Conservation (phyloP, 2,329 filamentous ascomycete genomes). For the Neofusicoccum ribis region DNA sequence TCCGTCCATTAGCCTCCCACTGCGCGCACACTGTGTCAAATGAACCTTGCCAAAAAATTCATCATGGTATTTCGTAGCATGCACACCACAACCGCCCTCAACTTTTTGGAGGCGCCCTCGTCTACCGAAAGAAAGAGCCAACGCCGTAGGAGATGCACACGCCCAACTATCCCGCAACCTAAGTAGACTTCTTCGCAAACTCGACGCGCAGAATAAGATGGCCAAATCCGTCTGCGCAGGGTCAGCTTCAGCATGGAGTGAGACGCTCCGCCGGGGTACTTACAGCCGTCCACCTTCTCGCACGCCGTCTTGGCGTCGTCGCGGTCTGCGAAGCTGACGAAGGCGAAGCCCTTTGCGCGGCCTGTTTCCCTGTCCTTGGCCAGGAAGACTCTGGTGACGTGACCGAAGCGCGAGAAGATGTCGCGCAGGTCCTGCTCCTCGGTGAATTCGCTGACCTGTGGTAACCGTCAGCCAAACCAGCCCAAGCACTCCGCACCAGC, state of each 20-base stretch:
- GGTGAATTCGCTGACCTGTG: conserved; percentile 89
- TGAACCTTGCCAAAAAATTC: conserved; percentile 4
- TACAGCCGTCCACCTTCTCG: conserved; percentile 92
- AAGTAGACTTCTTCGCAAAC: conserved; percentile 69
- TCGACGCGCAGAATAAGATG: conserved; percentile 85
- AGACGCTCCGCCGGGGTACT: not conserved
- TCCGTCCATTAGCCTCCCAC: not conserved
- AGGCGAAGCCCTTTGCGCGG: conserved; percentile 96
- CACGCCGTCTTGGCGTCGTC: conserved; percentile 87
- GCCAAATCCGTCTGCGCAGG: conserved; percentile 63
- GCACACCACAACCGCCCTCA: conserved; percentile 5
- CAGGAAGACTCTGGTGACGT: conserved; percentile 94
- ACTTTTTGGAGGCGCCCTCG: conserved; percentile 17
- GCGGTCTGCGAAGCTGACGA: conserved; percentile 94
- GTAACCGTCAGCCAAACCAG: conserved; percentile 16
- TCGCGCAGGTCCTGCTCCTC: conserved; percentile 94
- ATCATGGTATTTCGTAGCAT: conserved; percentile 19
- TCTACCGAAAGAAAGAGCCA: conserved; percentile 18
- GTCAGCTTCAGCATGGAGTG: not conserved
- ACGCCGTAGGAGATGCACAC: conserved; percentile 19
- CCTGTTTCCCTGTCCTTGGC: conserved; percentile 97
- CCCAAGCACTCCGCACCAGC: conserved; percentile 2
- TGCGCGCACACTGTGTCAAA: not conserved
- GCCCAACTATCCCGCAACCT: conserved; percentile 15
- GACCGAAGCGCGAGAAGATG: conserved; percentile 96